Conservation (phyloP, 441 rosid genomes). For the Metrosideros polymorpha region DNA sequence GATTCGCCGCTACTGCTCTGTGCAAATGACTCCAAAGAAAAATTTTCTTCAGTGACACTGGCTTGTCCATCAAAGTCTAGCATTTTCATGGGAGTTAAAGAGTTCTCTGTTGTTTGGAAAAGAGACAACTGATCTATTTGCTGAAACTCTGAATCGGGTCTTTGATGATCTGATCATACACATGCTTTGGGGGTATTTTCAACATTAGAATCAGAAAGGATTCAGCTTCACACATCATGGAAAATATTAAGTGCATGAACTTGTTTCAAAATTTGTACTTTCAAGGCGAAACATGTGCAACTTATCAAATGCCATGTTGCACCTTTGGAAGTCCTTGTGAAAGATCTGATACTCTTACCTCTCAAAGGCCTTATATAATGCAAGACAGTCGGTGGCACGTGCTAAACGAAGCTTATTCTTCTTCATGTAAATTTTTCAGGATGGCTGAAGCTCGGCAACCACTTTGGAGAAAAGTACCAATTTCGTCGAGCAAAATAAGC, state of each 20-base stretch:
- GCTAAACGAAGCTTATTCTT: background rate
- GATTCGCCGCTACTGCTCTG: background rate
- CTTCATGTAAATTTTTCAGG: constrained; percentile 18
- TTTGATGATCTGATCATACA: background rate
- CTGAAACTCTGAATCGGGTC: background rate
- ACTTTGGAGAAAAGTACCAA: constrained; percentile 71
- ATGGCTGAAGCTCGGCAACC: constrained; percentile 94
- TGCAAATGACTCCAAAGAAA: background rate
- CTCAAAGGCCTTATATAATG: background rate
- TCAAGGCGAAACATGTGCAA: background rate
- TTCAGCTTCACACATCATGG: background rate
- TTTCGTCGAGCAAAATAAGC: constrained; percentile 75
- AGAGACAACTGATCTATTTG: background rate
- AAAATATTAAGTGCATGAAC: background rate
- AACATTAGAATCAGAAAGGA: background rate
- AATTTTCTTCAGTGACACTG: background rate
- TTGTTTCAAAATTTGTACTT: background rate
- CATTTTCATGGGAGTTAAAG: background rate
- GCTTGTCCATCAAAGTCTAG: background rate
- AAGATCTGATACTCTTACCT: background rate
- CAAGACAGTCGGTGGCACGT: background rate
- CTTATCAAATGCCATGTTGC: background rate
- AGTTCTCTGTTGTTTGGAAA: background rate
- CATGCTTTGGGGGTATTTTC: background rate
- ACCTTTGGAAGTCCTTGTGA: background rate